Percentiles rank a stretch among this genome's conserved stretches.
phyloP scores from a whole-genome alignment of 176 grass and related monocot species.

The Zoysia japonica region DNA sequence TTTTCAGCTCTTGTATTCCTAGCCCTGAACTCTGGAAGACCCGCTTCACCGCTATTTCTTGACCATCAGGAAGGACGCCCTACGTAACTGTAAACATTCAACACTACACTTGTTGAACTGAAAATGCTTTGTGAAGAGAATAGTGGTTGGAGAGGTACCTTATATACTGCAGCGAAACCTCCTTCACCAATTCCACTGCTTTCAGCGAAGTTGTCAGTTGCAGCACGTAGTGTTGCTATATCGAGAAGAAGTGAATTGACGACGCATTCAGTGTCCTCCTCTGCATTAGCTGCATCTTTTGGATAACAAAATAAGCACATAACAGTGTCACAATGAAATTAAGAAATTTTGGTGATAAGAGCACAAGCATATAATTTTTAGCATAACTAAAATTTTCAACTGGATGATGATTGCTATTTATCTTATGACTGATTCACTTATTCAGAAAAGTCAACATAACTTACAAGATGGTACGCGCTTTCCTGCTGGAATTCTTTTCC shows the following conservation, averaged over 20 bases:
- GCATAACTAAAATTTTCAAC: neutral
- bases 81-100: slow-evolving; percentile 6
- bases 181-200: slow-evolving; percentile 70
- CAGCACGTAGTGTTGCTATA: slow-evolving; percentile 51
- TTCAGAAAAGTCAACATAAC: slow-evolving; percentile 10
- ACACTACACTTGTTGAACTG: neutral
- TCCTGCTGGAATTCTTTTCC: slow-evolving; percentile 4
- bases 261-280: slow-evolving; percentile 38
- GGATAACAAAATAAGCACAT: slow-evolving; percentile 8
- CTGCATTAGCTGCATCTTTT: slow-evolving; percentile 44
- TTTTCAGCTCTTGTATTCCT: slow-evolving; percentile 49
- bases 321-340: neutral
- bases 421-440: neutral
- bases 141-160: slow-evolving; percentile 39
- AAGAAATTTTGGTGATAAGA: neutral
- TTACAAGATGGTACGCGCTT: slow-evolving; percentile 28
- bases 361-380: neutral
- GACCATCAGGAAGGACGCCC: slow-evolving; percentile 45
- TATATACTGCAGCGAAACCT: slow-evolving; percentile 80
- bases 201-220: slow-evolving; percentile 64
- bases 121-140: neutral
- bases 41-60: slow-evolving; percentile 48
- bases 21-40: slow-evolving; percentile 29
- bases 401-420: neutral
- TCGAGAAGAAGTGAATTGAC: slow-evolving; percentile 57